Evolutionary conservation across 2,329 filamentous ascomycete genomes (phyloP).

Genomic region (Gaeumannomyces tritici): DNA sequence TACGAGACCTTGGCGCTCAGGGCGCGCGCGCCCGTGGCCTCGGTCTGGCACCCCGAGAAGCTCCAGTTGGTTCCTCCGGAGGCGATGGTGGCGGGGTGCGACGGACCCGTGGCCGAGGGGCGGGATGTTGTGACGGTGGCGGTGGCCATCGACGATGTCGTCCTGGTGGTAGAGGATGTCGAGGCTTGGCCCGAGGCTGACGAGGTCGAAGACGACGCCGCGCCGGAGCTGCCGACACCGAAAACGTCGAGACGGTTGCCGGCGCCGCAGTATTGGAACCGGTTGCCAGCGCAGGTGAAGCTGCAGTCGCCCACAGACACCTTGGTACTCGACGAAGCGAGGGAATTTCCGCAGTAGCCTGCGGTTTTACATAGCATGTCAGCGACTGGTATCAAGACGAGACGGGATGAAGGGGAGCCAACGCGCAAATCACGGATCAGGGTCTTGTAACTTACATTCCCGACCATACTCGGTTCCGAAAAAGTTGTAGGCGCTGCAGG

Average conservation of each 20-base stretch:
- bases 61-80: not conserved
- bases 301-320: conserved; percentile 24
- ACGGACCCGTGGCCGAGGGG: conserved; percentile 18
- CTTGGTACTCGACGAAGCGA: conserved; percentile 20
- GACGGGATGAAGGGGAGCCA: not conserved
- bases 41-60: conserved; percentile 47
- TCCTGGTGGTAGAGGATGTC: not conserved
- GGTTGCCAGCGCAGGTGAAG: conserved; percentile 26
- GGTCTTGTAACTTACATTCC: conserved; percentile 27
- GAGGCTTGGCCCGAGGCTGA: conserved; percentile 16
- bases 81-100: conserved; percentile 34
- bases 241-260: conserved; percentile 27
- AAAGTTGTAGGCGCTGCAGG: conserved; percentile 33
- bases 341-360: conserved; percentile 22
- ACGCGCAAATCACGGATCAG: not conserved
- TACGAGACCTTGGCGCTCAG: conserved; percentile 39
- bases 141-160: not conserved
- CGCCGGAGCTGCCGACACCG: conserved; percentile 1
- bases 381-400: not conserved
- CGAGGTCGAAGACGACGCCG: not conserved
- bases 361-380: not conserved
- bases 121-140: not conserved
- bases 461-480: conserved; percentile 39
- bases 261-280: conserved; percentile 26
- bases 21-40: conserved; percentile 42